These are phyloP conservation scores for Penicillium daleae DNA, from an alignment of 495 filamentous ascomycete species.

Conservation along the genomic window DNA sequence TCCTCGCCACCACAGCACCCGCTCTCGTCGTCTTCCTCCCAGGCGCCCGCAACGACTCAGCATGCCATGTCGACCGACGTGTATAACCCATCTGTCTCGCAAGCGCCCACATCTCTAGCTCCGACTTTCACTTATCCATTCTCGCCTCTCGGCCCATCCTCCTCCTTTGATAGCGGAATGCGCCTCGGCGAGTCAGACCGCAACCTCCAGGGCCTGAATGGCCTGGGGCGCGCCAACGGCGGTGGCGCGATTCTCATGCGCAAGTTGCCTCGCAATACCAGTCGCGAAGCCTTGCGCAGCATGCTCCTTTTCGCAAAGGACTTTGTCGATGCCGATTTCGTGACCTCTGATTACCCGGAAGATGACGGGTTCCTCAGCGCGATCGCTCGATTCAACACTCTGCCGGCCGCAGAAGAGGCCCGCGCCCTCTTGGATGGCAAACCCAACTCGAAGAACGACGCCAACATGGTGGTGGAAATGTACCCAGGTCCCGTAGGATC, in stretches of 20 bases:
- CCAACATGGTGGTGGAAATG: conserved; percentile 80
- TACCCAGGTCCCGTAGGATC: conserved; percentile 51
- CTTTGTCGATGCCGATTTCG: conserved; percentile 72
- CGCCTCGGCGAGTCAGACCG: conserved; percentile 52
- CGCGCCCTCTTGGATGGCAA: conserved; percentile 79
- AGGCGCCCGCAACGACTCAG: conserved; percentile 51
- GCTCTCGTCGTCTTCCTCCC: conserved; percentile 32
- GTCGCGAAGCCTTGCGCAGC: conserved; percentile 70
- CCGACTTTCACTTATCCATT: conserved; percentile 48
- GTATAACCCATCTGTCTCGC: conserved; percentile 48
- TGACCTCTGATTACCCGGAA: conserved; percentile 64
- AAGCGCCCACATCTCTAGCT: conserved; percentile 44
- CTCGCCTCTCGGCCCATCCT: conserved; percentile 48
- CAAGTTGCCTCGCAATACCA: conserved; percentile 73
- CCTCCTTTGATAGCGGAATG: conserved; percentile 53
- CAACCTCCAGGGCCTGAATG: conserved; percentile 53
- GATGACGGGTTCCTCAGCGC: conserved; percentile 76
- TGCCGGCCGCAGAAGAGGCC: conserved; percentile 75
- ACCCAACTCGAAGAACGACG: conserved; percentile 71
- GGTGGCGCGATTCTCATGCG: conserved; percentile 69
- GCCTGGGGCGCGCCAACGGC: conserved; percentile 39
- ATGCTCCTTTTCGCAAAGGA: conserved; percentile 90
- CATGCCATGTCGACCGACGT: conserved; percentile 59
- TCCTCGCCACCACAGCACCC: conserved; percentile 46
- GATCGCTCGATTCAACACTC: conserved; percentile 72